Percentiles rank a stretch among this genome's conserved stretches.
These are phyloP conservation scores for Fusarium humuli DNA, from an alignment of 2,329 filamentous ascomycete species.

Conservation along the genomic window DNA sequence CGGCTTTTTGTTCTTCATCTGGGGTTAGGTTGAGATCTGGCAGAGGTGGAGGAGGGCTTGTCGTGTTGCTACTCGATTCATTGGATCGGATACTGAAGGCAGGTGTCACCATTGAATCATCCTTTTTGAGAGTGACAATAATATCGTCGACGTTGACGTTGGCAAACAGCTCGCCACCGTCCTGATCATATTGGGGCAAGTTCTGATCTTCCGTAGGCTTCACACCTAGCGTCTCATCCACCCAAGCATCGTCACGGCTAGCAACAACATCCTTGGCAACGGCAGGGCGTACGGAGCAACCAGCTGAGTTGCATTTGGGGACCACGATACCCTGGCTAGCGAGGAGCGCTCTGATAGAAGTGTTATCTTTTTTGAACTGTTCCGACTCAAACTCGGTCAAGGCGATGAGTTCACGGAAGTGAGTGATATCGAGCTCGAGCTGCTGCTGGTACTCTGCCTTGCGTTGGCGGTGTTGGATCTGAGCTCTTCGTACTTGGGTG, in stretches of 20 bases:
- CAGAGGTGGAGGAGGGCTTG: conserved; percentile 34
- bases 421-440: conserved; percentile 63
- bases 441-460: conserved; percentile 67
- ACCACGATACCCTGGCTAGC: conserved; percentile 41
- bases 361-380: conserved; percentile 57
- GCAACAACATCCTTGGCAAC: background rate
- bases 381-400: conserved; percentile 55
- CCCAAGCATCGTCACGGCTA: conserved; percentile 29
- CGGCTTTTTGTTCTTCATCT: conserved; percentile 58
- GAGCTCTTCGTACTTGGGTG: conserved; percentile 64
- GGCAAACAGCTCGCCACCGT: conserved; percentile 47
- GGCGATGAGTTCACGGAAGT: conserved; percentile 61
- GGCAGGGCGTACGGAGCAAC: conserved; percentile 12
- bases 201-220: conserved; percentile 1
- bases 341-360: conserved; percentile 54
- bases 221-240: conserved; percentile 33
- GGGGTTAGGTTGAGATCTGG: conserved; percentile 48
- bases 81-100: conserved; percentile 56
- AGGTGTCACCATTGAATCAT: conserved; percentile 57
- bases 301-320: conserved; percentile 17
- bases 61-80: conserved; percentile 35
- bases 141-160: conserved; percentile 54
- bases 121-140: conserved; percentile 56
- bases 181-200: conserved; percentile 8
- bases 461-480: conserved; percentile 67